Percentiles rank a stretch among this genome's conserved stretches.
Evolutionary conservation across 1,284 basidiomycete genomes (phyloP).

Genomic region (Cryptococcus sp.): DNA sequence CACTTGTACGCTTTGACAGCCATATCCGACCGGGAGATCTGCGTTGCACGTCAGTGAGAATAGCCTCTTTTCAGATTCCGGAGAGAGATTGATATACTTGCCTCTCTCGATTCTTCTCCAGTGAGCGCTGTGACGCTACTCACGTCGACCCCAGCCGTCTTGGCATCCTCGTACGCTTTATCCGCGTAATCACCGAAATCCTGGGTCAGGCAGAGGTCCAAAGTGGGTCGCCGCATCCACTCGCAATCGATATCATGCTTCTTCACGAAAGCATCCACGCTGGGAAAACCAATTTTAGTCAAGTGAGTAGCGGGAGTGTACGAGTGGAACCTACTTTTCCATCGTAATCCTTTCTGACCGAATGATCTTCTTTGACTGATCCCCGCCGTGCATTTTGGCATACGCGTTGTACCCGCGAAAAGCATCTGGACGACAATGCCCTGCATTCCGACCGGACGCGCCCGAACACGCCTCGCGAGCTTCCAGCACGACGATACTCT

Average conservation of each 20-base stretch:
- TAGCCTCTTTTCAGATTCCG: background rate
- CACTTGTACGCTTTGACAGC: slow-evolving; percentile 23
- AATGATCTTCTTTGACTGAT: slow-evolving; percentile 33
- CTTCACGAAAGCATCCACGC: slow-evolving; percentile 34
- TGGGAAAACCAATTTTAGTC: slow-evolving; percentile 1
- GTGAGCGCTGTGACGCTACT: slow-evolving; percentile 9
- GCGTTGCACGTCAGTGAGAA: background rate
- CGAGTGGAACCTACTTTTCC: slow-evolving; percentile 17
- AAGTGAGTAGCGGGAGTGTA: background rate
- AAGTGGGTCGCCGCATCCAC: slow-evolving; percentile 36
- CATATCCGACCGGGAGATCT: slow-evolving; percentile 6
- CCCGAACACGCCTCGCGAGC: slow-evolving; percentile 49
- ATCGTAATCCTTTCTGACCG: slow-evolving; percentile 29
- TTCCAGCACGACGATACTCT: slow-evolving; percentile 41
- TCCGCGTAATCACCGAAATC: slow-evolving; percentile 34
- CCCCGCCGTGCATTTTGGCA: slow-evolving; percentile 32
- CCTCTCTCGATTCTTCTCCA: slow-evolving; percentile 16
- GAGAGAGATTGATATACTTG: slow-evolving; percentile 4
- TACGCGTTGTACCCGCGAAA: slow-evolving; percentile 33
- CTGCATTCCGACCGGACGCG: slow-evolving; percentile 50
- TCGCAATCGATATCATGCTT: slow-evolving; percentile 41
- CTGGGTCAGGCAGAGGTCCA: slow-evolving; percentile 38
- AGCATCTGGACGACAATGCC: slow-evolving; percentile 45
- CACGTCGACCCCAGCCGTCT: slow-evolving; percentile 8
- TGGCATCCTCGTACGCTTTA: slow-evolving; percentile 21